phyloP scores from a whole-genome alignment of 1,284 basidiomycete species.

The Anthracocystis panici-leucophaei region DNA sequence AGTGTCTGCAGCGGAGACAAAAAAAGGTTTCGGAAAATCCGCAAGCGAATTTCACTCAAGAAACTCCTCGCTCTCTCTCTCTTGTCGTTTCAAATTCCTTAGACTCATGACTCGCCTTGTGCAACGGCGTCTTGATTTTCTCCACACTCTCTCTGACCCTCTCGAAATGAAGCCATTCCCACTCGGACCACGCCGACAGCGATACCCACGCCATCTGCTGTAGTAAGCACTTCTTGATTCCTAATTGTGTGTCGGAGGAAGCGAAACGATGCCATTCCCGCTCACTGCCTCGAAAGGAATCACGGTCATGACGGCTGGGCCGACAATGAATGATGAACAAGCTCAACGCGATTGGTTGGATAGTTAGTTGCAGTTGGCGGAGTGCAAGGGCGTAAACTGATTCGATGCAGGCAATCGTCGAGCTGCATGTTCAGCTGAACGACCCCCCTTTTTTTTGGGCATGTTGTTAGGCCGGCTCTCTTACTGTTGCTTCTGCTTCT shows the following conservation, averaged over 20 bases:
- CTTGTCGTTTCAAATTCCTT: neutral
- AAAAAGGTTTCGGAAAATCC: neutral
- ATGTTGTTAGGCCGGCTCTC: constrained; percentile 4
- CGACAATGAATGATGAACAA: neutral
- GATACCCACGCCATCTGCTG: no score
- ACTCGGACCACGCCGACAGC: no score
- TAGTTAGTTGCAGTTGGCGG: neutral
- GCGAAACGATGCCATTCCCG: no score
- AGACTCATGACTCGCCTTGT: neutral
- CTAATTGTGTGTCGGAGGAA: no score
- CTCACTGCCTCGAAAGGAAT: neutral
- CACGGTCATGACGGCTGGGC: constrained; percentile 2
- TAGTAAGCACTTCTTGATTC: no score
- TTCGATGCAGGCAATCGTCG: constrained; percentile 10
- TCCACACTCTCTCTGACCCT: neutral
- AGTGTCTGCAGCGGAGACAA: constrained; percentile 2
- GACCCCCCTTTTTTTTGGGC: neutral
- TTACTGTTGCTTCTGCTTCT: neutral
- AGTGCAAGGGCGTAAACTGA: neutral
- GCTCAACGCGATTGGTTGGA: constrained; percentile 10
- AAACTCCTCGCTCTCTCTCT: neutral
- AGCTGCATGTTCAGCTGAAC: constrained; percentile 7
- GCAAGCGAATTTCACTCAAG: constrained; percentile 1
- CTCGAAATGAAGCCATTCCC: neutral
- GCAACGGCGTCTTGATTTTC: neutral